These are phyloP conservation scores for Lablab purpureus DNA, from an alignment of 306 rosid species.

Conservation along the genomic window DNA sequence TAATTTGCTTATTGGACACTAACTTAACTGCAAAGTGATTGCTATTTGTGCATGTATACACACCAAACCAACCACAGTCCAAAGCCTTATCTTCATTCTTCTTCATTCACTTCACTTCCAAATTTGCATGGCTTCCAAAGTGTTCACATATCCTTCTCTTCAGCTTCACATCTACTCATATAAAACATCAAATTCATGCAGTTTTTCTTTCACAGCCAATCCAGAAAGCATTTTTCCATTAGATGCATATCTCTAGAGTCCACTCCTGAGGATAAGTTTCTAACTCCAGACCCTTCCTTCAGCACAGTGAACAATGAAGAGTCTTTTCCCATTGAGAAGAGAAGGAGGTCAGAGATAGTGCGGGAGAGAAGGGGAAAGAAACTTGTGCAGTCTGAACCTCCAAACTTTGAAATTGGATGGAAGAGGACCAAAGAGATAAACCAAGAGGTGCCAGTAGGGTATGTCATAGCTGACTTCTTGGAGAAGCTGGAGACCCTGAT, in stretches of 20 bases:
- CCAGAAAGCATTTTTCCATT: conserved; percentile 50
- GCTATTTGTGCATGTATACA: neutral
- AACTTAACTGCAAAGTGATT: conserved; percentile 10
- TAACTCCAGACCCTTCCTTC: conserved; percentile 57
- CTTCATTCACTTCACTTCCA: conserved; percentile 27
- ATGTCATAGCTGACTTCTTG: conserved; percentile 78
- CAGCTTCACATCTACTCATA: conserved; percentile 41
- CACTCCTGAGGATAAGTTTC: conserved; percentile 49
- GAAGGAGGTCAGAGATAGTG: conserved; percentile 79
- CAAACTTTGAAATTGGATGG: conserved; percentile 89
- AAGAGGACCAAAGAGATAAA: conserved; percentile 85
- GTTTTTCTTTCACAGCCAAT: conserved; percentile 34
- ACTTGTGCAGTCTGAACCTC: conserved; percentile 67
- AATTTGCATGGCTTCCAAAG: conserved; percentile 71
- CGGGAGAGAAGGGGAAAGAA: conserved; percentile 52
- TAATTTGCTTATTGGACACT: too few relatives aligned
- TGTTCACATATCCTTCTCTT: too few relatives aligned
- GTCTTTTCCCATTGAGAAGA: conserved; percentile 75
- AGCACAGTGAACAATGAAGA: conserved; percentile 73
- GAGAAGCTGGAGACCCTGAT: conserved; percentile 82
- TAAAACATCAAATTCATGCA: conserved; percentile 44
- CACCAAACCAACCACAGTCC: conserved; percentile 16
- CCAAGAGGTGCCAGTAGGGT: conserved; percentile 79
- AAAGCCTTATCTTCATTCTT: conserved; percentile 53
- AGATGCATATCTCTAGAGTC: conserved; percentile 53